Evolutionary conservation across 2,329 filamentous ascomycete genomes (phyloP).

Genomic region (Alternaria viburni): DNA sequence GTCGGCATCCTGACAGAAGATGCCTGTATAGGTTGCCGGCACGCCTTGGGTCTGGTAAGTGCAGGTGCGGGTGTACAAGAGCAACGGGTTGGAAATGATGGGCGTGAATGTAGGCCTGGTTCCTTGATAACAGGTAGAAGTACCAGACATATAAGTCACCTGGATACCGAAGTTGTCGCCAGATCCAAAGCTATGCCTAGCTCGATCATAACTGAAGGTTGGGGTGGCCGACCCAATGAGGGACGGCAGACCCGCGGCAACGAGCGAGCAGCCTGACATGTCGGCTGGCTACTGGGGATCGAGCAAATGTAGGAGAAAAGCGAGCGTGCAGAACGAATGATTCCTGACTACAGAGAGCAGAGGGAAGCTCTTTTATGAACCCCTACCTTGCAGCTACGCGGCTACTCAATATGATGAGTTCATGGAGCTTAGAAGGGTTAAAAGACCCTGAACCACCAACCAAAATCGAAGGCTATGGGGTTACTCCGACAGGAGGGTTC

Average conservation of each 20-base stretch:
- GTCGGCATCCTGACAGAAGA: constrained; percentile 4
- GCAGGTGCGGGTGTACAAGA: constrained; percentile 10
- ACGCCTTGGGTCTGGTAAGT: neutral
- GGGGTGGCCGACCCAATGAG: constrained; percentile 8
- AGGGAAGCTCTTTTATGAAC: neutral
- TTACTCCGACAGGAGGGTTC: neutral
- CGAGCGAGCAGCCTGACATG: constrained; percentile 21
- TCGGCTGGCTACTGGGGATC: neutral
- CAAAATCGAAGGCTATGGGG: neutral
- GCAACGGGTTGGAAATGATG: constrained; percentile 10
- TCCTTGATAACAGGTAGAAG: constrained; percentile 13
- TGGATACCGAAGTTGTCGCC: constrained; percentile 17
- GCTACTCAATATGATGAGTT: neutral
- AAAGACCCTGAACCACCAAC: neutral
- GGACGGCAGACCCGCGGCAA: constrained; percentile 12
- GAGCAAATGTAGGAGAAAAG: neutral
- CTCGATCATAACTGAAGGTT: constrained; percentile 16
- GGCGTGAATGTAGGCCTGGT: constrained; percentile 15
- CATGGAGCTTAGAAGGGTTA: neutral
- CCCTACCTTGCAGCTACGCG: neutral
- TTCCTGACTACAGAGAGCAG: neutral
- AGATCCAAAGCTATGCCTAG: neutral
- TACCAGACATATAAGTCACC: constrained; percentile 18
- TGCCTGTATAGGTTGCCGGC: constrained; percentile 1
- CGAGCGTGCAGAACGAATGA: neutral